Base-by-base conservation (phyloP, 352 stramenopile genomes). In the Bremia lactucae region DNA sequence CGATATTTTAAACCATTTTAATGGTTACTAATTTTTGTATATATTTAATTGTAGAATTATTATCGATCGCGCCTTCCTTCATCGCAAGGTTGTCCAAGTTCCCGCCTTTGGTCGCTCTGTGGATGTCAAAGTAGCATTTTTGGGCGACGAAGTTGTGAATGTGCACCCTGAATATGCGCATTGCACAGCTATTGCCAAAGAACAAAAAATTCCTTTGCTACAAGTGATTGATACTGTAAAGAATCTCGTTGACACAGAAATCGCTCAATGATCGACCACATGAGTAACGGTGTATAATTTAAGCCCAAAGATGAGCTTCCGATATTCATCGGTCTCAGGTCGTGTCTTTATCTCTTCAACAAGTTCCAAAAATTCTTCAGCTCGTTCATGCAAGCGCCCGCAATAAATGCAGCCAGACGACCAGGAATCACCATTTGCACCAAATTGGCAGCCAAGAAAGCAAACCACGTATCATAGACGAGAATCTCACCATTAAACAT, bases 131-230 rank as follows among this genome's bases (percentile, higher is more conserved):
- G 51, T 87, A 16, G 78, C 60, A 4, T 82, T 61, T 37, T 44
- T 75, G 9, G 61, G 62, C 33, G 52, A 59, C 10, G 37, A 72
- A 7, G 39, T 72, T 38, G 66, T 90, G 24, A 90, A 88, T 26
- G 56, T 81, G 4, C 67, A 90, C 44, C 81, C 81, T 5, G 81
- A 94, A 45, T 94, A 70, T 55, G 78, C 91, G 6, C 55, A 94
- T 38, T 94, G 81, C 68, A 88, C 84, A 59, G 66, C 35, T 8
- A 80, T 83, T 35, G 67, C 70, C 11, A 33, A 54, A 31, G 56
- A 70, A 21, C 59, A 49, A 4, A 43, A 49, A 6, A 43, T 71
- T 11, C 68, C 74, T 18, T 49, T 87, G 29, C 42, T 78, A 2
- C 59, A 77, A 47, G 55, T 87, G 26, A 81, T 87, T 35, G 52